Evolutionary conservation across 768 basidiomycete genomes (phyloP).

Genomic region (Agrocybe chaxingu): DNA sequence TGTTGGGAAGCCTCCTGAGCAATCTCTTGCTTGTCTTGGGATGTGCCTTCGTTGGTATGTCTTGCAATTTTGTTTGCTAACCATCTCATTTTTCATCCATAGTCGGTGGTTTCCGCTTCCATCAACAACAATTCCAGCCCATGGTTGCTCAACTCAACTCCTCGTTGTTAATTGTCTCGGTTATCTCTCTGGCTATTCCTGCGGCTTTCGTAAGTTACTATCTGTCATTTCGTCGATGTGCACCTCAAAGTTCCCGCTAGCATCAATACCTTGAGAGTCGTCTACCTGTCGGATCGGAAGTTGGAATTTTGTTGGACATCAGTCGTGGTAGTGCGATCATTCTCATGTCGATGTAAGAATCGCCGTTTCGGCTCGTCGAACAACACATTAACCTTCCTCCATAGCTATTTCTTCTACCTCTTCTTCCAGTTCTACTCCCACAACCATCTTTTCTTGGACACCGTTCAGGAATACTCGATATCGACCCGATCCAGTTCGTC

Average conservation of each 20-base stretch:
- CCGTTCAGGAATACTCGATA: slow-evolving; percentile 21
- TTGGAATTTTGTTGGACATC: slow-evolving; percentile 38
- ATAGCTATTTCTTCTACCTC: slow-evolving; percentile 19
- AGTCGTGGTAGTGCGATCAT: slow-evolving; percentile 47
- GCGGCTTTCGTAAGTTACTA: slow-evolving; percentile 47
- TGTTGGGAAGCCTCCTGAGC: slow-evolving; percentile 50
- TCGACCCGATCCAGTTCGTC: slow-evolving; percentile 13
- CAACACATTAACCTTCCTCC: neutral
- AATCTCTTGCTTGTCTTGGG: slow-evolving; percentile 85
- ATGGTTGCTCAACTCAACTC: slow-evolving; percentile 65
- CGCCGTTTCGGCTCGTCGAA: neutral
- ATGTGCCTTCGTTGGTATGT: slow-evolving; percentile 76
- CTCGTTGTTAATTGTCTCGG: slow-evolving; percentile 64
- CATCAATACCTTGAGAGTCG: slow-evolving; percentile 34
- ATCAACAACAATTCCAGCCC: slow-evolving; percentile 49
- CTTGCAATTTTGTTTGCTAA: slow-evolving; percentile 41
- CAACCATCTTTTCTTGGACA: slow-evolving; percentile 40
- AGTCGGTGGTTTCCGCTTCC: slow-evolving; percentile 48
- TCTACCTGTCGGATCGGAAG: slow-evolving; percentile 32
- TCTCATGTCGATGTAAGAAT: slow-evolving; percentile 38
- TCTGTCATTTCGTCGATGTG: slow-evolving; percentile 10
- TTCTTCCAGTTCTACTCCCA: slow-evolving; percentile 56
- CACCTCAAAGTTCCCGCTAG: slow-evolving; percentile 15
- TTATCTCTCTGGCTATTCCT: slow-evolving; percentile 66
- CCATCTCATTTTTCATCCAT: neutral